These are phyloP conservation scores for Bruguiera parviflora DNA, from an alignment of 345 rosid species.

Conservation along the genomic window DNA sequence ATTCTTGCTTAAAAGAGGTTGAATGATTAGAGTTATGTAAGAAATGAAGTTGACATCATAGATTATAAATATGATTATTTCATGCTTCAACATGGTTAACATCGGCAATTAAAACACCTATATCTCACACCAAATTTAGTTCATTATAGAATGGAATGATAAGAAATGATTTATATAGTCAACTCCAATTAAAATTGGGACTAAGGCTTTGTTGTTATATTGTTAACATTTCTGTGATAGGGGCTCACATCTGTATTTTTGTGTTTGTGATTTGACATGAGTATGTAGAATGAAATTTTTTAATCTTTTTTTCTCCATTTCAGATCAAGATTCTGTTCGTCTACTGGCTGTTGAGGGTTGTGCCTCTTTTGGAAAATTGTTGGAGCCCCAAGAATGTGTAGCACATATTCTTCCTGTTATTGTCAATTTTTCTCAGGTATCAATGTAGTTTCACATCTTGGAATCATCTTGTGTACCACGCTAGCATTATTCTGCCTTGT, in stretches of 20 bases:
- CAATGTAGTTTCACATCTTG: background rate
- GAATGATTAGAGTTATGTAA: background rate
- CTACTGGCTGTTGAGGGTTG: conserved; percentile 95
- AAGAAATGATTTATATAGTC: too few species aligned
- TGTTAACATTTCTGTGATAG: too few species aligned
- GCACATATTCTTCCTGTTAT: conserved; percentile 87
- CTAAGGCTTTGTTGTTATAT: too few species aligned
- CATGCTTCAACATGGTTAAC: too few species aligned
- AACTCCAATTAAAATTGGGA: too few species aligned
- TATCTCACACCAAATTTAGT: too few species aligned
- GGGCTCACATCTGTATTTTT: background rate
- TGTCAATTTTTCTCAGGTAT: conserved; percentile 92
- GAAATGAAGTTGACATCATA: background rate
- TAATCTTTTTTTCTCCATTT: background rate
- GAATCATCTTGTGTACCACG: background rate
- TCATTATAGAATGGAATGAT: too few species aligned
- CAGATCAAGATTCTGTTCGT: conserved; percentile 99
- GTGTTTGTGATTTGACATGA: background rate
- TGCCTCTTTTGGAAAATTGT: conserved; percentile 93
- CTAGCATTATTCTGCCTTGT: background rate
- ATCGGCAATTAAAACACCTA: too few species aligned
- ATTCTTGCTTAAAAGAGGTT: background rate
- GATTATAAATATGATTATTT: too few species aligned
- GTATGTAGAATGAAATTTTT: background rate
- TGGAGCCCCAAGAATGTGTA: conserved; percentile 89